Evolutionary conservation across 148 eudicot genomes (phyloP), one percentile per base, ranked within the genome.

Genomic region (Camellia japonica): DNA sequence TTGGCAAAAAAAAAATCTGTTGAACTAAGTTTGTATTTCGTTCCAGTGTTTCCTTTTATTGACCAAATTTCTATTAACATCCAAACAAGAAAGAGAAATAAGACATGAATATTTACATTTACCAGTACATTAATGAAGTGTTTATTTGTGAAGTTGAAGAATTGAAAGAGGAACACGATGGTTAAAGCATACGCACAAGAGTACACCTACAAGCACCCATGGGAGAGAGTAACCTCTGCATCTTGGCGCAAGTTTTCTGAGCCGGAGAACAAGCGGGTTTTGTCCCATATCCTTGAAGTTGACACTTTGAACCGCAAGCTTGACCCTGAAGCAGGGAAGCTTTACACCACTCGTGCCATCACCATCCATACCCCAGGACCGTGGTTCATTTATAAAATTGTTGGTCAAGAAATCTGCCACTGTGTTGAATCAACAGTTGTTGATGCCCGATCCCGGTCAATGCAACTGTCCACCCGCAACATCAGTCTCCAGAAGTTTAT

Each of bases 221-320:
- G 99, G 99, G 97, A 93, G 70, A 82, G 97, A 66, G 99, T 95
- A 72, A 92, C 97, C 15, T 82, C 97, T 55, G 99, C 99, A 68
- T 95, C 99, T n/a, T 95, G 99, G 99, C 94, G 97, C 80, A 95
- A 95, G 79, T 93, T 90, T 80, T 80, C 95, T n/a, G 97, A 95
- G 63, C 93, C 97, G 5, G 97, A 92, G 81, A 95, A 95, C 90
- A 95, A 93, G 85, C 86, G 90, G 15, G 82, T 78, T 11, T 86
- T 95, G 2, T 95, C 99, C 44, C 99, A 95, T 83, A 86, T 95
- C 63, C 95, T 92, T 55, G 93, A 95, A 83, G 97, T 93, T 13
- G 99, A 95, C 86, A 95, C 97, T 15, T 77, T 95, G 71, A 88
- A 88, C 84, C 87, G 82, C 82, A 95, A 84, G 83, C 90, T 95